Evolutionary conservation across 495 filamentous ascomycete genomes (phyloP), one percentile per base, ranked within the genome.

Genomic region (Cercophora newfieldiana): DNA sequence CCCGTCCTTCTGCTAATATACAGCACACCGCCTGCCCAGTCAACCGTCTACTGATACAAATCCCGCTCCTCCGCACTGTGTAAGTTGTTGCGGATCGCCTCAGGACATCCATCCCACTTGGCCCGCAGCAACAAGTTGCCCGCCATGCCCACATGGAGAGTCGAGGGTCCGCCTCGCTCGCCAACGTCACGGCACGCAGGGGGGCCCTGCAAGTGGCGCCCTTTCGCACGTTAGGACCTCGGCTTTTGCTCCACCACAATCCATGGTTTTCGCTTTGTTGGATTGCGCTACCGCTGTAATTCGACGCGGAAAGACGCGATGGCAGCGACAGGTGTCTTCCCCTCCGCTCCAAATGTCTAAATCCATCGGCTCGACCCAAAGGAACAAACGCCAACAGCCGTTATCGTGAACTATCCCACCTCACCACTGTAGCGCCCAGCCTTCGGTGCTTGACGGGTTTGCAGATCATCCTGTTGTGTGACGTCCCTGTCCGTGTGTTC

Each of bases 151-250:
- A 12, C 30, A 33, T 33, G 30, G 30, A 33, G 30, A 33, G 12
- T 12, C 12, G 30, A 33, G 30, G 30, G 12, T 12, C 30, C 30
- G n/a, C n/a, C n/a, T n/a, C n/a, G n/a, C n/a, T n/a, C n/a, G 12
- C 37, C 37, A 44, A 14, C 37, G 10, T n/a, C n/a, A 14, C 37
- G 37, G 10, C 12, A 44, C n/a, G 24, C 25, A 8, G n/a, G 50
- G 50, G 50, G 2, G 2, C 50, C 50, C 50, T 53, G 50, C 22
- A 26, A 26, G 24, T 53, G 50, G 50, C 50, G 50, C 21, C 18
- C 22, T 26, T 19, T 53, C 24, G 54, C 54, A 18, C 30, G 54
- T 31, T 30, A 57, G 54, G 54, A 57, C 54, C 54, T 57, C 54
- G 54, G 54, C 26, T 24, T 53, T 26, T 53, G 21, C 26, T 26